Base-by-base conservation (phyloP, 2,329 filamentous ascomycete species). In the Leptographium lundbergii region DNA sequence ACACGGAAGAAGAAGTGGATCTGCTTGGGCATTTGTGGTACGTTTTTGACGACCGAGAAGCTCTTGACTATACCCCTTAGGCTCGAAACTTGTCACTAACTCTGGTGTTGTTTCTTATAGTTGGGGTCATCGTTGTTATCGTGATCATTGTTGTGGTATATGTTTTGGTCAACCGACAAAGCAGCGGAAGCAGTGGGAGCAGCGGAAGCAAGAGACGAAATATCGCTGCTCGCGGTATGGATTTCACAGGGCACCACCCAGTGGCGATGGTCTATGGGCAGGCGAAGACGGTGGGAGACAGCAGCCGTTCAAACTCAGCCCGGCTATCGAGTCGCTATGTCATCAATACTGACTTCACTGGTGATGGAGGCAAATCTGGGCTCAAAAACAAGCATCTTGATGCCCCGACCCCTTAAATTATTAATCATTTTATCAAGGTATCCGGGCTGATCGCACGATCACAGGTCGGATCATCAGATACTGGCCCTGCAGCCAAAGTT, bases 1-100 rank as follows among this genome's bases (percentile, higher is more conserved):
- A 89, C 87, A 56, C 81, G 89, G 66, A 89, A 85, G 76, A 95
- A 95, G 90, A 96, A 96, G 87, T 96, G 91, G 91, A 91, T 88
- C 71, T 96, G 91, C 78, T 75, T 96, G 65, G 85, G 86, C 67
- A 89, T 96, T 68, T 75, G 79, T 66, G 75, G 80, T 83, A 76
- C 66, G 80, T 73, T 47, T 56, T 36, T 11, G 22, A 4, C 14
- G 13, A 19, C 7, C 2, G 29, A 11, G 7, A 3, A 14, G 19
- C 25, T 68, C 24, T 36, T 17, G 2, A 39, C 9, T 45, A 22
- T 19, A 13, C 6, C 1, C 4, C 25, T 17, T 39, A 2, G 4
- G 36, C 4, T 52, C 19, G 11, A 7, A 4, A 19, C 11, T 19
- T 14, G 10, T 6, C 34, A 22, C 27, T 56, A 22, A 55, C 24